Evolutionary conservation across 2,329 filamentous ascomycete species (phyloP).

Genomic region (Leptographium lundbergii): DNA sequence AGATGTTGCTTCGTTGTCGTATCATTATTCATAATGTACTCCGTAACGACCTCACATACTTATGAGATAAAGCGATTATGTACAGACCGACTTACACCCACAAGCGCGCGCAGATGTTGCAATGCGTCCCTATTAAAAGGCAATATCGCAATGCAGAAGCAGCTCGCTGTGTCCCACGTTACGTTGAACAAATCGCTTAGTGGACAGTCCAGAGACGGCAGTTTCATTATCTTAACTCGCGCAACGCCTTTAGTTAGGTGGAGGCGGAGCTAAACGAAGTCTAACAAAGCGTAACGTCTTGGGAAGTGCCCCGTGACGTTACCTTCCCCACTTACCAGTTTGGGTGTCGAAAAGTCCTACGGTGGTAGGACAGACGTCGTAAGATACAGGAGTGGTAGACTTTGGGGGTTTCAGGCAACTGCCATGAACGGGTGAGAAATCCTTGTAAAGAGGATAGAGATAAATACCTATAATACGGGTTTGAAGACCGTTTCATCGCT

Average conservation of each 20-base stretch:
- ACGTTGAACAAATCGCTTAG: background rate
- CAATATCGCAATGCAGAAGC: background rate
- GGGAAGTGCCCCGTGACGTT: background rate
- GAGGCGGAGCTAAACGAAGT: too few species aligned
- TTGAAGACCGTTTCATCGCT: background rate
- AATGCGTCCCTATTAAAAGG: background rate
- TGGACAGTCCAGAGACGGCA: too few species aligned
- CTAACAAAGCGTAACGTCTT: background rate
- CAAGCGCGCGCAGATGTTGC: too few species aligned
- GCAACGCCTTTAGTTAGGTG: too few species aligned
- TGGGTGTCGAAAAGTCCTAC: constrained; percentile 1
- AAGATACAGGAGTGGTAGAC: background rate
- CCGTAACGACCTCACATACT: background rate
- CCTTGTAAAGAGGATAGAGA: background rate
- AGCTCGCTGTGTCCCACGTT: too few species aligned
- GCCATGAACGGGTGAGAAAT: background rate
- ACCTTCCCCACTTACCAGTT: background rate
- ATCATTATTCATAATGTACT: background rate
- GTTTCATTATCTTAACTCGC: too few species aligned
- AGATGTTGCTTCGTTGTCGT: background rate
- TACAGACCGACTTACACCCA: background rate
- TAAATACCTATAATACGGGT: background rate
- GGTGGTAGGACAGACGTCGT: background rate
- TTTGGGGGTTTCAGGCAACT: background rate
- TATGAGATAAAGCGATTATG: background rate